phyloP scores from a whole-genome alignment of 352 stramenopile species.

The Saprolegnia parasitica region DNA sequence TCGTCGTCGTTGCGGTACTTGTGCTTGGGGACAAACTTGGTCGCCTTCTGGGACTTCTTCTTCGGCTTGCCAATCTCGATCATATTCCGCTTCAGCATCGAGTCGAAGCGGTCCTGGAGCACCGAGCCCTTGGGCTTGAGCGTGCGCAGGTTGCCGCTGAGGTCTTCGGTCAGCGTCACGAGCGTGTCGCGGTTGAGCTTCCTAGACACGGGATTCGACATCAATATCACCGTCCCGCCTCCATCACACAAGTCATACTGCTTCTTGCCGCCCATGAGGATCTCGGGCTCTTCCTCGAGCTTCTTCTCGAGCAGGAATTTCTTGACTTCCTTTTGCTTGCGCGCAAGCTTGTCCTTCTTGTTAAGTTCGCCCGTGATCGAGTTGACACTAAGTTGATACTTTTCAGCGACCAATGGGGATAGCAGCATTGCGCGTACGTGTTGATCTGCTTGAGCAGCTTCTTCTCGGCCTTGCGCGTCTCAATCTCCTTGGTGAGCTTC shows the following conservation, averaged over 20 bases:
- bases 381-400: constrained; percentile 10
- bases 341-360: constrained; percentile 51
- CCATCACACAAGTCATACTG: constrained; percentile 38
- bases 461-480: constrained; percentile 44
- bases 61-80: constrained; percentile 74
- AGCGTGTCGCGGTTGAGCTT: constrained; percentile 68
- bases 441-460: constrained; percentile 84
- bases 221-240: neutral
- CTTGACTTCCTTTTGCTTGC: constrained; percentile 71
- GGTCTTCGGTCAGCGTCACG: constrained; percentile 73
- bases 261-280: constrained; percentile 67
- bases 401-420: neutral
- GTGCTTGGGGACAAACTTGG: constrained; percentile 27
- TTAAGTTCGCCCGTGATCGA: constrained; percentile 18
- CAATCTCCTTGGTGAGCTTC: constrained; percentile 67
- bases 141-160: constrained; percentile 70
- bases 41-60: constrained; percentile 67
- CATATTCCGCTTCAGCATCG: constrained; percentile 83
- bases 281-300: constrained; percentile 63
- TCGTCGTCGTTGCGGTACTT: constrained; percentile 25
- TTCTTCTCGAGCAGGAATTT: constrained; percentile 72
- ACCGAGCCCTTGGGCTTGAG: constrained; percentile 77
- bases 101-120: constrained; percentile 79
- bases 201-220: constrained; percentile 33
- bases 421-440: constrained; percentile 41